phyloP scores from a whole-genome alignment of 768 basidiomycete genomes.

The Boletellus ananiceps region DNA sequence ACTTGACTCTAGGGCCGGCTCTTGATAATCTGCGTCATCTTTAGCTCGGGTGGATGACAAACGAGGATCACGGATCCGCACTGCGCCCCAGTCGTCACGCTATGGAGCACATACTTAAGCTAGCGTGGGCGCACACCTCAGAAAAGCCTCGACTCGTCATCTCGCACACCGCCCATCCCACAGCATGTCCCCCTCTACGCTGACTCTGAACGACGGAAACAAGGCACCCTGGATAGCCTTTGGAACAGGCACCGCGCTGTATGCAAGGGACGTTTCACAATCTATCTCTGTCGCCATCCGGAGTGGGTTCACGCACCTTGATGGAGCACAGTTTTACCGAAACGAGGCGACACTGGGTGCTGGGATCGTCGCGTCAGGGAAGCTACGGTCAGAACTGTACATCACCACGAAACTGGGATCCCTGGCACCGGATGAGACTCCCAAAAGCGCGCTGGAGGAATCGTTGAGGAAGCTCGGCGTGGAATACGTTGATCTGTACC shows the following conservation, averaged over 20 bases:
- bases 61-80: no score
- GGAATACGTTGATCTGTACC: conserved; percentile 57
- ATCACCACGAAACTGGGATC: conserved; percentile 53
- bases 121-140: no score
- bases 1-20: conserved; percentile 45
- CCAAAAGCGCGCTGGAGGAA: conserved; percentile 45
- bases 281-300: conserved; percentile 45
- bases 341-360: conserved; percentile 53
- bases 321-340: conserved; percentile 56
- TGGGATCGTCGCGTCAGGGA: conserved; percentile 47
- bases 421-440: conserved; percentile 38
- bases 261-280: conserved; percentile 37
- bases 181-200: conserved; percentile 26
- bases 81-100: no score
- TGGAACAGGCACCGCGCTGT: conserved; percentile 58
- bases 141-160: not conserved
- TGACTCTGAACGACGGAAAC: conserved; percentile 53
- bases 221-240: conserved; percentile 55
- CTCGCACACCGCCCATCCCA: conserved; percentile 5
- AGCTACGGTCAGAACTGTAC: conserved; percentile 51
- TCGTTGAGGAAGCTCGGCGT: conserved; percentile 53
- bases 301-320: conserved; percentile 57
- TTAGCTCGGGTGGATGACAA: no score
- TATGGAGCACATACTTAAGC: no score
- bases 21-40: no score